These are phyloP conservation scores for Monascus ruber DNA, from an alignment of 2,329 filamentous ascomycete species.

Conservation along the genomic window DNA sequence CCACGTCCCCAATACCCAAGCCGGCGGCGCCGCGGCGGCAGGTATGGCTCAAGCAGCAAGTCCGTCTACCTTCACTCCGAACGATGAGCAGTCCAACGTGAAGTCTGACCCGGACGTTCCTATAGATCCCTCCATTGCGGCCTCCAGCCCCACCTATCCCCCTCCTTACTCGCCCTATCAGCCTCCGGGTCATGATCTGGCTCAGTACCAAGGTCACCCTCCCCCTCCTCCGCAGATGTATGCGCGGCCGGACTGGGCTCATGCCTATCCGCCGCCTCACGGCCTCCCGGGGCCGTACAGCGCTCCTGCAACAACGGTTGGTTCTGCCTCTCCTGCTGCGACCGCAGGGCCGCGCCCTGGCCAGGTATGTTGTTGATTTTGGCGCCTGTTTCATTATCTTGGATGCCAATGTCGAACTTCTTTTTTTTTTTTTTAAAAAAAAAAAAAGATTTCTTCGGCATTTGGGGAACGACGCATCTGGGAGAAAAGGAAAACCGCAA, in stretches of 20 bases:
- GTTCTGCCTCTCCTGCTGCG: slow-evolving; percentile 48
- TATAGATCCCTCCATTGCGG: slow-evolving; percentile 98
- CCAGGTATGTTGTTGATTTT: slow-evolving; percentile 44
- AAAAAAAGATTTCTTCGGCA: too few species aligned
- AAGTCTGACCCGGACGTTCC: slow-evolving; percentile 95
- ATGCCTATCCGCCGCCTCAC: slow-evolving; percentile 36
- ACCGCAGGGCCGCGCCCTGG: slow-evolving; percentile 51
- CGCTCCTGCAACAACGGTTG: slow-evolving; percentile 46
- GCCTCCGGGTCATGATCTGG: slow-evolving; percentile 73
- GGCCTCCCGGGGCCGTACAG: slow-evolving; percentile 38
- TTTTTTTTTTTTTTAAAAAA: too few species aligned
- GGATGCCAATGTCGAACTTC: too few species aligned
- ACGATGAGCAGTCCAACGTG: slow-evolving; percentile 58
- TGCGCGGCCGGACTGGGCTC: slow-evolving; percentile 36
- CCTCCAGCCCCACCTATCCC: slow-evolving; percentile 82
- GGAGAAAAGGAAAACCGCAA: too few species aligned
- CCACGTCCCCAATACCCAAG: slow-evolving; percentile 56
- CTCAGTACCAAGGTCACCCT: slow-evolving; percentile 49
- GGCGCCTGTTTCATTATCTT: slow-evolving; percentile 3
- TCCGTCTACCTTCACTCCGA: slow-evolving; percentile 76
- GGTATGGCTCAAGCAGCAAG: slow-evolving; percentile 99
- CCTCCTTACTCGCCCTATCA: slow-evolving; percentile 81
- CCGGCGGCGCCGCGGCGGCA: slow-evolving; percentile 54
- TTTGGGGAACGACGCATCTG: too few species aligned
- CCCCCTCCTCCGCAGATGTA: slow-evolving; percentile 38